Base-by-base conservation (phyloP, 768 basidiomycete genomes). In the Leccinum ochraceum region DNA sequence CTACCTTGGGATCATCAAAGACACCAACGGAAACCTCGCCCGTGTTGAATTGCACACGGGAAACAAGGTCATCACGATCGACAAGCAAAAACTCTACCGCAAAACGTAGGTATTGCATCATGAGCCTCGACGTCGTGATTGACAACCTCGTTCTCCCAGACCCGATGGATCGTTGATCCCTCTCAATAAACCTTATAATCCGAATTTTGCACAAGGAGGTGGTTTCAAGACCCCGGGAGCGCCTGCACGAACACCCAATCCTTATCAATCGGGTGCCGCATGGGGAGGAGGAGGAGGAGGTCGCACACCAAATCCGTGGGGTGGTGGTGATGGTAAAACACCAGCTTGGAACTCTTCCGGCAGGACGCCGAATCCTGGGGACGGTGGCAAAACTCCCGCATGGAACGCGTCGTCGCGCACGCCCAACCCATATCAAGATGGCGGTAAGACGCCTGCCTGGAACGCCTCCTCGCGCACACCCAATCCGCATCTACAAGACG, bases 21-120 rank as follows among this genome's bases (percentile, higher is more conserved):
- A 98, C 71, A 92, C 94, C 30, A 96, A 95, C 60, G 96, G 95
- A 5, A 80, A 82, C 42, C 79, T 86, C 59, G 92, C 90, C 2
- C 85, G 97, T 46, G 94, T 99, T 14, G 97, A 98, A 74, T 78
- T 99, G n/a, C 79, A 83, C 61, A 88, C 94, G 14, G 89, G 89
- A 42, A 95, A 95, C 75, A 95, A 93, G 74, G 80, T 95, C 22
- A 87, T 99, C 60, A 88, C 88, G 42, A 87, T 98, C 59, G 89
- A 91, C 53, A 92, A 94, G 69, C 81, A 83, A 50, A 92, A 91
- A 69, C 74, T 96, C 20, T 81, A 84, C 63, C 81, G 87, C 58
- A 82, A 88, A 76, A 73, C 85, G 92, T 93, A 69, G 69, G 90
- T 81, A 51, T n/a, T 26, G 39, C 24, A 28, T 50, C 34, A 16